Evolutionary conservation across 164 flowering plant species (phyloP).

Genomic region (Sedum album): DNA sequence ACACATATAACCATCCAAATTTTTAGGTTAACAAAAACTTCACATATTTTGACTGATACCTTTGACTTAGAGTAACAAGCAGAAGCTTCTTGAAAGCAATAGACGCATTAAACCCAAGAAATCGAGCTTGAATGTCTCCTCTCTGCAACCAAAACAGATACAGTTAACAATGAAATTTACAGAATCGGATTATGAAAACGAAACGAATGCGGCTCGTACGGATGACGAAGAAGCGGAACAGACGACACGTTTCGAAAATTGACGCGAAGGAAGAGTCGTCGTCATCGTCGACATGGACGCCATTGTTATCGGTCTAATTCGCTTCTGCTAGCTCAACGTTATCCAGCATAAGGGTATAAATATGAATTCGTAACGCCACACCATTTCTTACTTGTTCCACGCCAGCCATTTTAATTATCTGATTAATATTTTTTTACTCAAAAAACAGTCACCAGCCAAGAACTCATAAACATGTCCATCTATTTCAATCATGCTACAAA

Average conservation of each 20-base stretch:
- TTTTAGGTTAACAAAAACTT: too few species aligned
- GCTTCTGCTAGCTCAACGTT: neutral
- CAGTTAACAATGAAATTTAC: neutral
- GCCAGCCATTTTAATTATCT: too few species aligned
- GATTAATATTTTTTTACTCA: too few species aligned
- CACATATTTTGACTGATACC: neutral
- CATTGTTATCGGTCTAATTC: neutral
- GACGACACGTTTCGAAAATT: neutral
- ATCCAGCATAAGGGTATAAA: neutral
- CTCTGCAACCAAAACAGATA: constrained; percentile 3
- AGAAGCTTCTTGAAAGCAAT: neutral
- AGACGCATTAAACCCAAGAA: neutral
- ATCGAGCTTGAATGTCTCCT: neutral
- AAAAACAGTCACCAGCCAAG: too few species aligned
- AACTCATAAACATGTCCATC: constrained; percentile 47
- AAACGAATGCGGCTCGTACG: neutral
- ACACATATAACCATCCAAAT: neutral
- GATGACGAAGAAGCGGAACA: neutral
- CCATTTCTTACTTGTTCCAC: neutral
- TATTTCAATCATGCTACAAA: constrained; percentile 41
- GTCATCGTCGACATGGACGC: constrained; percentile 4
- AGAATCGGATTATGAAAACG: neutral
- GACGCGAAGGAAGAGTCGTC: neutral
- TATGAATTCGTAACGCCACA: neutral
- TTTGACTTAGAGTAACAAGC: neutral